Conservation (phyloP, 1,139 yeast genomes). For the Lodderomyces theae region DNA sequence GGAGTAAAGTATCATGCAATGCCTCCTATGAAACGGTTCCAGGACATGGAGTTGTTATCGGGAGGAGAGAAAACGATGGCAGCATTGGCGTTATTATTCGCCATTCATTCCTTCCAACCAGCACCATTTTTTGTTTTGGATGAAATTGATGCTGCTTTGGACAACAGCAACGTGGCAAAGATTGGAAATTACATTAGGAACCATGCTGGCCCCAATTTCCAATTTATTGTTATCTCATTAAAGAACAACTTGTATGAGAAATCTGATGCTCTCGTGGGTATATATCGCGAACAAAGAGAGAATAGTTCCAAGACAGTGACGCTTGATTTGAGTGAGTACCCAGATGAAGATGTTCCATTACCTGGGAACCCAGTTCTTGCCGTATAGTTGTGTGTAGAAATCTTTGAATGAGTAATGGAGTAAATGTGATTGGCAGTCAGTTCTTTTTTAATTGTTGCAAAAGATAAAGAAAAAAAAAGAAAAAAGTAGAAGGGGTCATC, state of each 20-base stretch:
- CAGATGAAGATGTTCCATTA: slow-evolving; percentile 33
- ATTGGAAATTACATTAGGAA: slow-evolving; percentile 80
- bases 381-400: slow-evolving; percentile 2
- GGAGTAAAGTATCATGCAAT: slow-evolving; percentile 92
- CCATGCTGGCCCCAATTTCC: slow-evolving; percentile 77
- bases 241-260: slow-evolving; percentile 84
- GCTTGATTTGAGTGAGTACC: slow-evolving; percentile 65
- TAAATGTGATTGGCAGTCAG: slow-evolving; percentile 1
- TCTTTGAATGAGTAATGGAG: not conserved
- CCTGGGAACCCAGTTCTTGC: slow-evolving; percentile 13
- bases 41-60: slow-evolving; percentile 88
- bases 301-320: slow-evolving; percentile 79
- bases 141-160: slow-evolving; percentile 97
- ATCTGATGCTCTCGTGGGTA: slow-evolving; percentile 90
- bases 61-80: slow-evolving; percentile 99
- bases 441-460: not conserved
- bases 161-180: slow-evolving; percentile 79
- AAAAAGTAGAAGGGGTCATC: not conserved
- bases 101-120: slow-evolving; percentile 87
- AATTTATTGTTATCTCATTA: slow-evolving; percentile 89
- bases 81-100: slow-evolving; percentile 86
- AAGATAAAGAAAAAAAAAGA: not conserved
- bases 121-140: slow-evolving; percentile 95
- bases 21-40: slow-evolving; percentile 93
- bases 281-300: slow-evolving; percentile 77